phyloP scores from a whole-genome alignment of 108 stramenopile genomes.

The Cyclotella baltica region DNA sequence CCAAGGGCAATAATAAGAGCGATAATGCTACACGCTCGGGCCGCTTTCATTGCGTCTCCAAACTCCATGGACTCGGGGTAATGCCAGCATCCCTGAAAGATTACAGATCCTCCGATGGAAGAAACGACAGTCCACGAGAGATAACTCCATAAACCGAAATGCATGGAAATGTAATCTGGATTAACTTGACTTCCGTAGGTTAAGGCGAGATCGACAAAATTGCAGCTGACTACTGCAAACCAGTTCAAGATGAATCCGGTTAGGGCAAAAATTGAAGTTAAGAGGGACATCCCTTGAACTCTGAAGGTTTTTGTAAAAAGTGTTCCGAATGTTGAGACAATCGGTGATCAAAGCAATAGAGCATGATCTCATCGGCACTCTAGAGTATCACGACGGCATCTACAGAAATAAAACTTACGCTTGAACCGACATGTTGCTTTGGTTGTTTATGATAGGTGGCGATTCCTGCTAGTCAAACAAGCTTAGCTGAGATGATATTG shows the following conservation, averaged over 20 bases:
- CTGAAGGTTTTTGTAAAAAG: neutral
- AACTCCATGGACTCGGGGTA: slow-evolving; percentile 28
- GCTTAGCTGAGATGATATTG: too few relatives aligned
- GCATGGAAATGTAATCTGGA: slow-evolving; percentile 7
- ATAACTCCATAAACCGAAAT: slow-evolving; percentile 46
- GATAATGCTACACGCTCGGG: too few relatives aligned
- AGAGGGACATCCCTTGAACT: neutral
- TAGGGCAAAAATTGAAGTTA: neutral
- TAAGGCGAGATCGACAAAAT: neutral
- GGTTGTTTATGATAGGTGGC: too few relatives aligned
- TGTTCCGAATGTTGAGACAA: neutral
- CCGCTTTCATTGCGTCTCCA: too few relatives aligned
- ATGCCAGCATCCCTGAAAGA: slow-evolving; percentile 24
- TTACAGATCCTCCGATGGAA: slow-evolving; percentile 3
- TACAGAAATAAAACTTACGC: too few relatives aligned
- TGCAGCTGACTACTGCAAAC: neutral
- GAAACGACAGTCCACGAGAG: slow-evolving; percentile 27
- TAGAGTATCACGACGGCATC: too few relatives aligned
- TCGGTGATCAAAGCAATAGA: too few relatives aligned
- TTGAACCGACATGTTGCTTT: too few relatives aligned
- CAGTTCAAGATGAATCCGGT: slow-evolving; percentile 7
- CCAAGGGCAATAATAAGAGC: too few relatives aligned
- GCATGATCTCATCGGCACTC: too few relatives aligned
- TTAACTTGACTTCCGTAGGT: neutral
- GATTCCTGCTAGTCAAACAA: too few relatives aligned